Conservation (phyloP, 129 eudicot genomes). For the Saussurea involucrata region DNA sequence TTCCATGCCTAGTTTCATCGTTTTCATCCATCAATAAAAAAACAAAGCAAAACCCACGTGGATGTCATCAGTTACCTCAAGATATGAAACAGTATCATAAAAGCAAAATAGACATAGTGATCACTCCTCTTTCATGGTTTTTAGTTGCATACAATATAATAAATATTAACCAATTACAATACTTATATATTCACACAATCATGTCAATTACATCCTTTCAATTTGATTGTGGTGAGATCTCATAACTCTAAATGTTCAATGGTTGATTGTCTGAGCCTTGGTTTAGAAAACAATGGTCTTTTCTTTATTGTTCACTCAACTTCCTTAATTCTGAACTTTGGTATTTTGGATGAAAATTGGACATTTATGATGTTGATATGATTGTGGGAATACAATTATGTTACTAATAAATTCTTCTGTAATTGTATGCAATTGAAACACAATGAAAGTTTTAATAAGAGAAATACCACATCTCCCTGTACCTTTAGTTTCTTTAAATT, state of each 20-base stretch:
- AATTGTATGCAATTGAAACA: background rate
- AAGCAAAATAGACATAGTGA: background rate
- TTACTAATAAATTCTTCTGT: background rate
- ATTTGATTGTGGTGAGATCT: background rate
- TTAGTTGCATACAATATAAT: background rate
- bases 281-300: background rate
- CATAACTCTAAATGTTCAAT: background rate
- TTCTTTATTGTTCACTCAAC: background rate
- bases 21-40: conserved; percentile 22
- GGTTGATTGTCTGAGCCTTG: background rate
- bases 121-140: background rate
- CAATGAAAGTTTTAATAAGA: background rate
- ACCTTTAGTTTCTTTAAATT: conserved; percentile 34
- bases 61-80: conserved; percentile 6
- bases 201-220: background rate
- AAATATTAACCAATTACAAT: background rate
- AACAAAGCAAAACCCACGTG: conserved; percentile 20
- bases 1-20: conserved; percentile 13
- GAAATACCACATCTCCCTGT: background rate
- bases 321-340: background rate
- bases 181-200: conserved; percentile 6
- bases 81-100: background rate
- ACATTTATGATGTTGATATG: background rate
- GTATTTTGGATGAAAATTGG: background rate
- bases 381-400: background rate